These are phyloP conservation scores for Heliosperma pusillum DNA, from an alignment of 148 eudicot genomes.

Conservation along the genomic window DNA sequence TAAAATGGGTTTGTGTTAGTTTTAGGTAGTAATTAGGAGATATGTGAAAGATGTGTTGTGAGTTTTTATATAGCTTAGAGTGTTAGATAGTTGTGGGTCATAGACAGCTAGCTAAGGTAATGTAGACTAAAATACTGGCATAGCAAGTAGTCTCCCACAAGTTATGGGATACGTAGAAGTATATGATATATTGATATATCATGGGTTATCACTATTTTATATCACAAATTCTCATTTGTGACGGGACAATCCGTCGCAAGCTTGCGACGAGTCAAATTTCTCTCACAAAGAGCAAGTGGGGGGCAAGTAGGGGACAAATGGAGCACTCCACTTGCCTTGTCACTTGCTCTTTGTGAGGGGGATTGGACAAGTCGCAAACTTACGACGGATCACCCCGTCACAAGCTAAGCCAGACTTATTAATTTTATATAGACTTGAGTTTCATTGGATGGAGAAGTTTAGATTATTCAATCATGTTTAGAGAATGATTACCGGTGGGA, in stretches of 20 bases:
- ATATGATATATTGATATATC: too few species aligned
- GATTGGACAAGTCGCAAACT: too few species aligned
- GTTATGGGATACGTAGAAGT: slow-evolving; percentile 11
- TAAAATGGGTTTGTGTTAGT: neutral
- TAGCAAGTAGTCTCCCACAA: slow-evolving; percentile 1
- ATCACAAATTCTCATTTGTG: too few species aligned
- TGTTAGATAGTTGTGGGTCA: slow-evolving; percentile 2
- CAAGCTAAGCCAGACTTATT: neutral
- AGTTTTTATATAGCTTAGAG: slow-evolving; percentile 12
- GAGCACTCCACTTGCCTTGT: too few species aligned
- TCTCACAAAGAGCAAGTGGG: too few species aligned
- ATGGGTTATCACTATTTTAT: neutral
- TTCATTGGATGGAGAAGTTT: neutral
- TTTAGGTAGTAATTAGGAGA: neutral
- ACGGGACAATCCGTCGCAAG: too few species aligned
- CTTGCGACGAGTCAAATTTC: too few species aligned
- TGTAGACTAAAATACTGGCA: neutral
- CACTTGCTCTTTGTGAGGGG: too few species aligned
- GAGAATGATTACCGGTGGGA: neutral
- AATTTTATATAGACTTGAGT: neutral
- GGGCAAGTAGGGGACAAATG: too few species aligned
- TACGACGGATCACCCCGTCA: too few species aligned
- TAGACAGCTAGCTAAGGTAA: slow-evolving; percentile 23
- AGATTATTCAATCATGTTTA: neutral
- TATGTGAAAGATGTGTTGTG: neutral